Evolutionary conservation across 1,284 basidiomycete genomes (phyloP).

Genomic region (Irpex lacteus): DNA sequence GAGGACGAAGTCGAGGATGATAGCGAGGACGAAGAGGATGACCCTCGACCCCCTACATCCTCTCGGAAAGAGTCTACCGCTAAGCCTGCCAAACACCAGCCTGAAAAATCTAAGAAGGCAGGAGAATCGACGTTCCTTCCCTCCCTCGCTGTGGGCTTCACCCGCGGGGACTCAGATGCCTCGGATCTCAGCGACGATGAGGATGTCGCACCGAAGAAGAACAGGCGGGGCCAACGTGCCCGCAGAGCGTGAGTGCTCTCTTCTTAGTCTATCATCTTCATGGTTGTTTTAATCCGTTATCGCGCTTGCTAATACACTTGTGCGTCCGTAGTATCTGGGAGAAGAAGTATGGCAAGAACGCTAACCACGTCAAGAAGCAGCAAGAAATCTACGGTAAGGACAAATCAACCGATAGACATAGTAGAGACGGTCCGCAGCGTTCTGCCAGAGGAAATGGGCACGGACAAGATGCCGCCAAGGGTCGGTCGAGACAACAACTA

Average conservation of each 20-base stretch:
- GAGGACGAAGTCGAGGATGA: background rate
- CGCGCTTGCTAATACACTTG: background rate
- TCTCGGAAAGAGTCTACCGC: background rate
- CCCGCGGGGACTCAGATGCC: conserved; percentile 75
- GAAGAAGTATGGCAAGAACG: conserved; percentile 89
- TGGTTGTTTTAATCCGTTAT: background rate
- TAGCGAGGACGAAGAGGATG: conserved; percentile 12
- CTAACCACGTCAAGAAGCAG: conserved; percentile 85
- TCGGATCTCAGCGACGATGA: conserved; percentile 72
- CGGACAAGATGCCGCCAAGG: background rate
- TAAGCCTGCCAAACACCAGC: background rate
- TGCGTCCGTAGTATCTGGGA: conserved; percentile 82
- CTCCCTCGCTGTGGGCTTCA: conserved; percentile 83
- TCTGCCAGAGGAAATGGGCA: background rate
- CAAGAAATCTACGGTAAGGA: conserved; percentile 21
- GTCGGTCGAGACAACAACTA: background rate
- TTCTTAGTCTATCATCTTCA: background rate
- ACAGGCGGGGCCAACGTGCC: conserved; percentile 89
- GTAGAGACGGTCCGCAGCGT: background rate
- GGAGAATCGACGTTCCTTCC: conserved; percentile 82
- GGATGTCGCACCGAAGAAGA: conserved; percentile 68
- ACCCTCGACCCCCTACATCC: background rate
- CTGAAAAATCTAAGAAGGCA: background rate
- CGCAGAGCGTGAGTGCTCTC: conserved; percentile 77
- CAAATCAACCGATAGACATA: background rate